Conservation (phyloP, 2,329 filamentous ascomycete species). For the Byssoonygena ceratinophila region DNA sequence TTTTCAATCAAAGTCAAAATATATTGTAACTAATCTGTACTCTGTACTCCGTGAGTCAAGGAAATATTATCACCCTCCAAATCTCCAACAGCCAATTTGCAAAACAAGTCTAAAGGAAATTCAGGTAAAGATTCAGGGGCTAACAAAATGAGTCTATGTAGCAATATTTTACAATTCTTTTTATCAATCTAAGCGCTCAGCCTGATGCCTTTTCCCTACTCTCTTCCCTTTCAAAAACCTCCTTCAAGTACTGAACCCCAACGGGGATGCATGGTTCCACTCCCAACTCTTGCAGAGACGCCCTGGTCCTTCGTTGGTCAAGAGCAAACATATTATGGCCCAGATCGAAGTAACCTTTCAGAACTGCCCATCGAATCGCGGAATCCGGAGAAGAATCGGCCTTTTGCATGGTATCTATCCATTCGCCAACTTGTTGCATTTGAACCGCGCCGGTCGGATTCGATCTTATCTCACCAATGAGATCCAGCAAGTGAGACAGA, state of each 20-base stretch:
- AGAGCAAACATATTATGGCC: conserved; percentile 14
- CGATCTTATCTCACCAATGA: not conserved
- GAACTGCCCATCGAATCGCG: conserved; percentile 9
- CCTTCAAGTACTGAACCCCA: conserved; percentile 8
- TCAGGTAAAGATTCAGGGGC: no score
- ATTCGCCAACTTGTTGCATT: conserved; percentile 4
- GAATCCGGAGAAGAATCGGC: conserved; percentile 5
- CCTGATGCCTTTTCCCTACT: not conserved
- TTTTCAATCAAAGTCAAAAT: no score
- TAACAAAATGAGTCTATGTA: no score
- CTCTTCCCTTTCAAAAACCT: conserved; percentile 9
- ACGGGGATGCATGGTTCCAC: conserved; percentile 12
- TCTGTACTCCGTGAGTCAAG: no score
- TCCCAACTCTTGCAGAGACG: conserved; percentile 6
- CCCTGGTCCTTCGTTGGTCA: conserved; percentile 12
- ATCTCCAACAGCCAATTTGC: no score
- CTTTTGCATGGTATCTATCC: not conserved
- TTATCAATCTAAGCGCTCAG: not conserved
- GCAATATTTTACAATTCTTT: no score
- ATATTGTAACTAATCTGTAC: no score
- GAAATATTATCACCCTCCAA: no score
- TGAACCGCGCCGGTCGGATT: not conserved
- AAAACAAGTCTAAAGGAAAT: no score
- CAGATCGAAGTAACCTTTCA: conserved; percentile 11
- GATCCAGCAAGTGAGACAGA: not conserved